Base-by-base conservation (phyloP, 768 basidiomycete species). In the Phlebiopsis flavidoalba region DNA sequence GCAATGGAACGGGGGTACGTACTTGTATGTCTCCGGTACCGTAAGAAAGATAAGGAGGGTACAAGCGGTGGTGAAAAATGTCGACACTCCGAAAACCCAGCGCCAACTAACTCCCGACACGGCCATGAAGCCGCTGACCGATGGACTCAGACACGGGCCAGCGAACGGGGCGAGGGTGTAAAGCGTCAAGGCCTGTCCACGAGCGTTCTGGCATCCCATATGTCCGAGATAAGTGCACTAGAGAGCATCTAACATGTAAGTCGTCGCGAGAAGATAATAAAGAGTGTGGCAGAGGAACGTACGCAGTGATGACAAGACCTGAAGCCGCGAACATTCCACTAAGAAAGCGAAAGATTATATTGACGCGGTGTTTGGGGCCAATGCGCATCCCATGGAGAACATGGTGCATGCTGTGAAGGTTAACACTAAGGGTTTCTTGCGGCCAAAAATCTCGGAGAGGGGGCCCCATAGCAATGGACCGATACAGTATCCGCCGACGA, bases 321-420 rank as follows among this genome's bases (percentile, higher is more conserved):
- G 84, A 80, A n/a, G 85, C 80, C 21, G 88, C 88, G 64, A 88
- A 89, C 1, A 76, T 74, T 14, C 90, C 89, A 1, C 83, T 81
- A n/a, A 91, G 69, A 68, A 91, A 86, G 26, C 90, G 81, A 64
- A 88, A 83, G n/a, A 87, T 66, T 15, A 93, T 17, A 91, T 70
- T 3, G 84, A 80, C 8, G 76, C 77, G 1, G 83, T 82, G 69
- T 88, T 89, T 43, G 76, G 73, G 0, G 86, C 74, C 3, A 89
- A 74, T 0, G 88, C 87, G 36, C 79, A 79, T 35, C 81, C 89
- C 31, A 88, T 68, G 74, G 85, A 84, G 67, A 88, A 88, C 43
- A 76, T 79, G 19, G 77, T 74, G 72, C 87, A 89, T 8, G 81
- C 72, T 17, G 84, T 66, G 73, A 87, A 88, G 55, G 54, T 36